Percentiles rank a stretch among this genome's conserved stretches.
These are phyloP conservation scores for Blepharisma stoltei DNA, from an alignment of 73 alveolate genomes.

Conservation along the genomic window DNA sequence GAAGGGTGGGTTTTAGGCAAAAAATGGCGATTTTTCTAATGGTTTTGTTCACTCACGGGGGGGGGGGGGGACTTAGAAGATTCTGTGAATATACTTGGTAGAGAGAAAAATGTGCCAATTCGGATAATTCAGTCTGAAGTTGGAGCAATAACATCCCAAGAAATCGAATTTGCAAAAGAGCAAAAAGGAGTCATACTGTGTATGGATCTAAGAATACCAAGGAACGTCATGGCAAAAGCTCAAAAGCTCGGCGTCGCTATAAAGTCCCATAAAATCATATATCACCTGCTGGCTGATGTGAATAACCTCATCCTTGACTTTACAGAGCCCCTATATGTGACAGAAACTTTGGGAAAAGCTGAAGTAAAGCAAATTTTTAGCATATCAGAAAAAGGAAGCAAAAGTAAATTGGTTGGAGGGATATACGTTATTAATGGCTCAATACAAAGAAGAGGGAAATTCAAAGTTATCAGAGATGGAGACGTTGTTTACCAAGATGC, in stretches of 20 bases:
- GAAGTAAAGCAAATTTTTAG: slow-evolving; percentile 50
- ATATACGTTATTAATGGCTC: slow-evolving; percentile 55
- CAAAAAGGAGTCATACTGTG: slow-evolving; percentile 63
- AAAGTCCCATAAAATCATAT: slow-evolving; percentile 63
- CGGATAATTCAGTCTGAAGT: slow-evolving; percentile 53
- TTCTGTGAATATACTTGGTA: slow-evolving; percentile 45
- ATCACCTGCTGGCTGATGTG: slow-evolving; percentile 65
- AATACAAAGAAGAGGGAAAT: slow-evolving; percentile 41
- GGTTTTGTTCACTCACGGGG: no score
- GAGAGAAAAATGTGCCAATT: slow-evolving; percentile 36
- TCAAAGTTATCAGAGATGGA: slow-evolving; percentile 62
- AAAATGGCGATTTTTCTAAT: no score
- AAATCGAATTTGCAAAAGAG: slow-evolving; percentile 54
- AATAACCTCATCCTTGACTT: slow-evolving; percentile 47
- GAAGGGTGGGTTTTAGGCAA: no score
- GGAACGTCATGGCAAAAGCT: slow-evolving; percentile 43
- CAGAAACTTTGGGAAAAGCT: slow-evolving; percentile 57
- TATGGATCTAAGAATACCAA: slow-evolving; percentile 56
- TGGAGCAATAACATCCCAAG: slow-evolving; percentile 73
- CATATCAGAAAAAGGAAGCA: slow-evolving; percentile 34
- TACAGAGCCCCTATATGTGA: slow-evolving; percentile 37
- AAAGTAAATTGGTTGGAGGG: slow-evolving; percentile 57
- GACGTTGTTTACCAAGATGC: slow-evolving; percentile 48
- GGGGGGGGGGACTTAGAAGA: no score
- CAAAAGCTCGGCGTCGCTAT: slow-evolving; percentile 40